Evolutionary conservation across 345 rosid species (phyloP), one percentile per base, ranked within the genome.

Genomic region (Xanthoceras sorbifolium): DNA sequence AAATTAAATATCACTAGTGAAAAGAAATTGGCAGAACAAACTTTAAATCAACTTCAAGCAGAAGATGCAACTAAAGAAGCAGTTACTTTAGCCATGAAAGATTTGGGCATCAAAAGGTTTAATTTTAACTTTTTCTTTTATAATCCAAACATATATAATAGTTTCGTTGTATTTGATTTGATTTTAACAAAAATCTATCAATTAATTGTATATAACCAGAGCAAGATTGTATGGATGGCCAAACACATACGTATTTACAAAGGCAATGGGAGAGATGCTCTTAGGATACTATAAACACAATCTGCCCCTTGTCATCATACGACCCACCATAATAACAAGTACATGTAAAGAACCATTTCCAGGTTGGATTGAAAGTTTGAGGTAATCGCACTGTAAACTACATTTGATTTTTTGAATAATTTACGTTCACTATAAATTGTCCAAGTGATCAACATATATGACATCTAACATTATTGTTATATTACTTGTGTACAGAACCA

Each of bases 241-340:
- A 77, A 72, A 72, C 15, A 72, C 75, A 1, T 57, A 91, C 25
- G 96, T 84, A 29, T 94, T 92, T 72, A 94, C 97, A 6, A 94
- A 94, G 84, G 90, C 98, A 32, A 92, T 89, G 97, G 98, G 89
- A 50, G 96, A 94, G 75, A 92, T 94, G 94, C 71, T 89, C 69
- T 81, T 92, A 60, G 85, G 80, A 2, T 22, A 17, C 9, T 23
- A 22, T 1, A 89, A 84, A 79, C 94, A 81, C 9, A 79, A 82
- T 23, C 42, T 87, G 20, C 89, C 96, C 3, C 82, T 89, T 0
- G 91, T 87, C 29, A 82, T 89, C 0, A 64, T 92, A 15, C 91
- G 97, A 9, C 94, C 96, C 0, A 82, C 97, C 17, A 92, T 91
- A 32, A 83, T 94, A 40, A 82, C 88, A 46, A 92, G 97, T 73